phyloP scores from a whole-genome alignment of 306 rosid species.

The Acacia acuminata region DNA sequence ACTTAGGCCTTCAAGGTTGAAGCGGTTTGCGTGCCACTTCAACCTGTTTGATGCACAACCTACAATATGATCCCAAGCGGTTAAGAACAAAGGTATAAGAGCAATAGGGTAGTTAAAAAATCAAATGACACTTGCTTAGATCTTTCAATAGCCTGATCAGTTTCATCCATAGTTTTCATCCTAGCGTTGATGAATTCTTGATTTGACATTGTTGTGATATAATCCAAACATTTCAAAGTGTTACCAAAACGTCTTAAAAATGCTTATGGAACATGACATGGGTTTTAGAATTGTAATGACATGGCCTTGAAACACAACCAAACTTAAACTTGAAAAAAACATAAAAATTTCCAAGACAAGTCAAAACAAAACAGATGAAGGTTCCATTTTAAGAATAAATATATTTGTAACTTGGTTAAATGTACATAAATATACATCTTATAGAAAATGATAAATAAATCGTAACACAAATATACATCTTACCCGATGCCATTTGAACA shows the following conservation, averaged over 20 bases:
- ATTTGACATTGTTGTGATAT: slow-evolving; percentile 75
- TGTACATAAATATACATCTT: too few relatives aligned
- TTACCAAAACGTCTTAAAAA: not conserved
- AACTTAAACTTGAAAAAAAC: too few relatives aligned
- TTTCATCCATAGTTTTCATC: slow-evolving; percentile 86
- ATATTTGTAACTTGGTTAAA: too few relatives aligned
- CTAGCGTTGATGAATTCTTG: slow-evolving; percentile 89
- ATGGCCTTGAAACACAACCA: not conserved
- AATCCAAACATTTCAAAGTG: slow-evolving; percentile 9
- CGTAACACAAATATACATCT: too few relatives aligned
- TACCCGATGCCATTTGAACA: too few relatives aligned
- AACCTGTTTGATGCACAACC: slow-evolving; percentile 91
- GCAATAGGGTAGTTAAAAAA: slow-evolving; percentile 7
- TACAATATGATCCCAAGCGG: slow-evolving; percentile 32
- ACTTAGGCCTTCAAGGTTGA: slow-evolving; percentile 88
- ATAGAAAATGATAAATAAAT: too few relatives aligned
- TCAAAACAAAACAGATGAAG: too few relatives aligned
- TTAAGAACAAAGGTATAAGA: slow-evolving; percentile 37
- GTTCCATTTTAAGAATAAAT: too few relatives aligned
- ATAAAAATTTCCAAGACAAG: too few relatives aligned
- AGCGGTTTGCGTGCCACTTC: slow-evolving; percentile 99
- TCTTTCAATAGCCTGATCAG: slow-evolving; percentile 94
- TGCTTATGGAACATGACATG: not conserved
- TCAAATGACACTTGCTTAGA: slow-evolving; percentile 68
- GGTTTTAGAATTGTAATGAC: not conserved